A percentile compares a stretch with the other conserved stretches of the same genome.
Conservation (phyloP, 2,329 filamentous ascomycete species). For the Botrytis paeoniae region DNA sequence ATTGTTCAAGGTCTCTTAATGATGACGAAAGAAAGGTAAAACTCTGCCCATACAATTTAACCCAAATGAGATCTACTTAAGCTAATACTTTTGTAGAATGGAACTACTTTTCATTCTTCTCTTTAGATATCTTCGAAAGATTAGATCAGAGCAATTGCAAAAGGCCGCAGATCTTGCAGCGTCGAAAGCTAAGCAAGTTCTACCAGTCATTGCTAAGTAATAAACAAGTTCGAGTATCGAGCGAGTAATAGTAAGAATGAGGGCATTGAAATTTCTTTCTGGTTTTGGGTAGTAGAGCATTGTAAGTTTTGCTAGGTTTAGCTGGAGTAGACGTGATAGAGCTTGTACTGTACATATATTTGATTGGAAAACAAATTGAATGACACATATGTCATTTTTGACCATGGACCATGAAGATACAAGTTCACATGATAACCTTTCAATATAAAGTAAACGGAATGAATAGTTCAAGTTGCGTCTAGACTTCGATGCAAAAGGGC, state of each 20-base stretch:
- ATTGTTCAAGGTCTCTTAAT: conserved; percentile 94
- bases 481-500: not conserved
- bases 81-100: conserved; percentile 53
- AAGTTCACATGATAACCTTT: not conserved
- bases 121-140: conserved; percentile 72
- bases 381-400: not conserved
- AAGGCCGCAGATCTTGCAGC: conserved; percentile 64
- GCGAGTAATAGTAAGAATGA: conserved; percentile 19
- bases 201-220: conserved; percentile 36
- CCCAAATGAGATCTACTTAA: conserved; percentile 1
- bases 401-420: not conserved
- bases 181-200: conserved; percentile 49
- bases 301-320: not conserved
- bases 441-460: not conserved
- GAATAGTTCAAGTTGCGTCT: not conserved
- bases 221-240: not conserved
- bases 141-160: conserved; percentile 67
- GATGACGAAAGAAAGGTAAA: conserved; percentile 97
- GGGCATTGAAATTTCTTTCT: not conserved
- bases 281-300: not conserved
- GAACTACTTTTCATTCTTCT: conserved; percentile 85
- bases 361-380: conserved; percentile 1
- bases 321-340: conserved; percentile 9
- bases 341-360: conserved; percentile 17
- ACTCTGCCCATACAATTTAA: conserved; percentile 1